Evolutionary conservation across 2,329 filamentous ascomycete species (phyloP).

Genomic region (Penicillium sclerotiorum): DNA sequence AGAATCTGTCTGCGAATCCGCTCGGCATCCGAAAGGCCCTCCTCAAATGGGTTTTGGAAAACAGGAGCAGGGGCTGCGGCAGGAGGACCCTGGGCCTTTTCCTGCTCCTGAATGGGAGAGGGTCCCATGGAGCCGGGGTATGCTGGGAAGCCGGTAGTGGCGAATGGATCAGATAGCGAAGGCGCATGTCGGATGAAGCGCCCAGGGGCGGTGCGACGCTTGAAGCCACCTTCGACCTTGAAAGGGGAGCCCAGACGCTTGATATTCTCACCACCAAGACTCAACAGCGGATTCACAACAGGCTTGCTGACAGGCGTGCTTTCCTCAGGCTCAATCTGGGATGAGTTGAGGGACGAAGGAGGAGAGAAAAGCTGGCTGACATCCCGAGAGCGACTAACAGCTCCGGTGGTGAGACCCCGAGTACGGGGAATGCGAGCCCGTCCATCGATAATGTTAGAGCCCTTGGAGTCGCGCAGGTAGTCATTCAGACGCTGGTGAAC

Average conservation of each 20-base stretch:
- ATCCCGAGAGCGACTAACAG: constrained; percentile 53
- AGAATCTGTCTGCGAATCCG: constrained; percentile 43
- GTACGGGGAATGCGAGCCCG: constrained; percentile 63
- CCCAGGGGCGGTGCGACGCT: constrained; percentile 33
- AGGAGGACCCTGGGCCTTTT: constrained; percentile 8
- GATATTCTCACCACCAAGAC: constrained; percentile 42
- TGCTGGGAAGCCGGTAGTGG: constrained; percentile 27
- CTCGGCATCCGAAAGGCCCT: constrained; percentile 42
- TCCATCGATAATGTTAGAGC: constrained; percentile 54
- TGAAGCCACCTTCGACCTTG: constrained; percentile 40
- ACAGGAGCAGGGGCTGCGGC: no score
- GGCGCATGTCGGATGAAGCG: constrained; percentile 43
- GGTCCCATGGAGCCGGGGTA: constrained; percentile 19
- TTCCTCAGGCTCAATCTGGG: constrained; percentile 29
- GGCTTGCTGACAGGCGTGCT: constrained; percentile 24
- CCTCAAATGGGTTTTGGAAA: constrained; percentile 37
- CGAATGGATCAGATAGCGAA: constrained; percentile 50
- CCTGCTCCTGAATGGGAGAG: constrained; percentile 20
- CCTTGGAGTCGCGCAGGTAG: constrained; percentile 38
- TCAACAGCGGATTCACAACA: constrained; percentile 31
- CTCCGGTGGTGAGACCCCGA: constrained; percentile 64
- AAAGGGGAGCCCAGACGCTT: constrained; percentile 54
- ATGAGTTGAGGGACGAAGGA: constrained; percentile 38
- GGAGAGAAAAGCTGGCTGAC: constrained; percentile 60
- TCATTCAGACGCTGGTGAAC: constrained; percentile 59